Conservation (phyloP, 768 basidiomycete species). For the Podaxis pistillaris region DNA sequence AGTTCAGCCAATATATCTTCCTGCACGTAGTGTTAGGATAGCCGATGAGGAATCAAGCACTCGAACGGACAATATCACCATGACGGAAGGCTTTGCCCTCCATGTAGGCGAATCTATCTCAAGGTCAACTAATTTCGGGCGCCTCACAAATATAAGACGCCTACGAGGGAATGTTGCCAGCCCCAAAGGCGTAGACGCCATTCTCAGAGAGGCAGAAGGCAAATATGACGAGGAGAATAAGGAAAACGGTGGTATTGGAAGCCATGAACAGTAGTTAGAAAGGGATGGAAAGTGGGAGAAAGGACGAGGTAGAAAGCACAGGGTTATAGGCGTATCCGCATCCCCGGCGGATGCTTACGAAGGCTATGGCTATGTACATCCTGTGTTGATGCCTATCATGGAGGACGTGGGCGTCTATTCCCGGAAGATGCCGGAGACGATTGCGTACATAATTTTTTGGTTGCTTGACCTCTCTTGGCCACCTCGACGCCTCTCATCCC, state of each 20-base stretch:
- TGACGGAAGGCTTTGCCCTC: conserved; percentile 86
- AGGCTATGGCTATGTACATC: not conserved
- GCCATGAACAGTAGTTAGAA: conserved; percentile 22
- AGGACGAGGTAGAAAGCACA: not conserved
- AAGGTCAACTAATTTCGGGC: conserved; percentile 19
- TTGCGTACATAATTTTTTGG: conserved; percentile 17
- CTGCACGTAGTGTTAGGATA: conserved; percentile 31
- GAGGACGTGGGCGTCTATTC: not conserved
- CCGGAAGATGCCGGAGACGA: conserved; percentile 19
- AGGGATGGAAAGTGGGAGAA: not conserved
- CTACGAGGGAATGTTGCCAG: conserved; percentile 82
- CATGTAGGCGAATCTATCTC: conserved; percentile 71
- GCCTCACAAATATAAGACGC: conserved; percentile 20
- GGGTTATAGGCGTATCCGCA: not conserved
- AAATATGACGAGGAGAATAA: conserved; percentile 48
- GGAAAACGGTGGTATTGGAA: conserved; percentile 35
- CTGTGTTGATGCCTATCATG: not conserved
- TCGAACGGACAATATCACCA: conserved; percentile 73
- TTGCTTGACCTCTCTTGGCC: conserved; percentile 13
- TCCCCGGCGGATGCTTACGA: not conserved
- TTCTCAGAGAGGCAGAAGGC: conserved; percentile 55
- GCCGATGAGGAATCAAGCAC: conserved; percentile 9
- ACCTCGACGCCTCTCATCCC: conserved; percentile 14
- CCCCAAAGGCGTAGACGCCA: conserved; percentile 74
- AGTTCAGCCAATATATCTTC: conserved; percentile 69